Conservation (phyloP, 2,329 filamentous ascomycete genomes). For the Alternaria solani region DNA sequence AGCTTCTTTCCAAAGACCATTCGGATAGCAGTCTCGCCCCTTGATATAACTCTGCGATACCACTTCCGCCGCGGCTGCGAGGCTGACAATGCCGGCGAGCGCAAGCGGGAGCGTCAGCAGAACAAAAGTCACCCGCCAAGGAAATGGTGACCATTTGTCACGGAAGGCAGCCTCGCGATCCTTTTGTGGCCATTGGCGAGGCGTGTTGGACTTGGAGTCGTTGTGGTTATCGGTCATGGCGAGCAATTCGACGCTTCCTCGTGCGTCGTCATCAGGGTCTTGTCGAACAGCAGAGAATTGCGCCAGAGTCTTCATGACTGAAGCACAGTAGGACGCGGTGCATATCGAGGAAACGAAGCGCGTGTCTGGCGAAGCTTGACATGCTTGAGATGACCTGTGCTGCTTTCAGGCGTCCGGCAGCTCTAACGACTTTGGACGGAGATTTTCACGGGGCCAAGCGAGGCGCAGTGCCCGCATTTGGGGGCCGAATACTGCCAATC, state of each 20-base stretch:
- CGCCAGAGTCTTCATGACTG: neutral
- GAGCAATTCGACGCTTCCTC: conserved; percentile 18
- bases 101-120: conserved; percentile 32
- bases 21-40: conserved; percentile 42
- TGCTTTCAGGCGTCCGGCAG: conserved; percentile 18
- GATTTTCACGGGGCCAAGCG: conserved; percentile 19
- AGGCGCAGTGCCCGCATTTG: conserved; percentile 20
- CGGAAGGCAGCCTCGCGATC: neutral
- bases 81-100: conserved; percentile 35
- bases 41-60: conserved; percentile 39
- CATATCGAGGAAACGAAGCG: neutral
- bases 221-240: conserved; percentile 1
- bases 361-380: neutral
- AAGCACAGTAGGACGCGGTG: neutral
- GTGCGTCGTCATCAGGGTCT: conserved; percentile 10
- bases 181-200: neutral
- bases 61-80: conserved; percentile 38
- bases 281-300: conserved; percentile 15
- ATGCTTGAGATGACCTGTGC: neutral
- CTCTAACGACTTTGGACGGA: neutral
- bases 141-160: conserved; percentile 26
- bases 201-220: conserved; percentile 3
- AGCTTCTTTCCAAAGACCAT: conserved; percentile 41
- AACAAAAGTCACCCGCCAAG: conserved; percentile 32
- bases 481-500: neutral